Evolutionary conservation across 2,329 filamentous ascomycete genomes (phyloP).

Genomic region (Colletotrichum paranaense): DNA sequence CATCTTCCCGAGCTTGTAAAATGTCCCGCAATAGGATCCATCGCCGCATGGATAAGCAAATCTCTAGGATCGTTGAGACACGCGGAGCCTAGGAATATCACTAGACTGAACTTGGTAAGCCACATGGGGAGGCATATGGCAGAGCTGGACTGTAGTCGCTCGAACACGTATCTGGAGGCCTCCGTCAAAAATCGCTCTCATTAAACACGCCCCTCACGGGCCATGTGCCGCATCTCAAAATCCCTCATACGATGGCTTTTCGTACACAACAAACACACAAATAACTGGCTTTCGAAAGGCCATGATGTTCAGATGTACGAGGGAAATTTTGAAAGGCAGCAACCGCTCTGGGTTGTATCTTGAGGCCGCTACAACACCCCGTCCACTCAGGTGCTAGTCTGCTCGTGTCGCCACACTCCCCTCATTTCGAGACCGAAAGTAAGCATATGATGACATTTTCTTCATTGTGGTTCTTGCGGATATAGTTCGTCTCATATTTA

Average conservation of each 20-base stretch:
- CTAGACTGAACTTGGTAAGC: background rate
- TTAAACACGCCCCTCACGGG: background rate
- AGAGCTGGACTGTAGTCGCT: too few species aligned
- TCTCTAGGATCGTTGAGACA: background rate
- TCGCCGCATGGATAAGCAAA: background rate
- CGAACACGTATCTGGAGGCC: too few species aligned
- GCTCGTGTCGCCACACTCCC: background rate
- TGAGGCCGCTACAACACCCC: background rate
- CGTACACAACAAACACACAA: too few species aligned
- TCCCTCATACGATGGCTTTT: background rate
- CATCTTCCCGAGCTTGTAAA: background rate
- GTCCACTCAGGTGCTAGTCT: background rate
- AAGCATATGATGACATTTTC: background rate
- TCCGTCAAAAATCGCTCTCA: background rate
- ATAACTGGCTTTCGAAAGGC: too few species aligned
- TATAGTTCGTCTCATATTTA: background rate
- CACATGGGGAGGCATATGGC: too few species aligned
- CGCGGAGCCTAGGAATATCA: too few species aligned
- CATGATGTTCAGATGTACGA: too few species aligned
- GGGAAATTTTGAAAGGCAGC: too few species aligned
- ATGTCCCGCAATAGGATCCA: background rate
- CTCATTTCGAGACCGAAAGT: background rate
- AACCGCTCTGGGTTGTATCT: background rate
- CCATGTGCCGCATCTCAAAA: background rate
- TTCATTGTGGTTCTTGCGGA: background rate